Conservation (phyloP, 2,329 filamentous ascomycete species). For the Phyllosticta capitalensis region DNA sequence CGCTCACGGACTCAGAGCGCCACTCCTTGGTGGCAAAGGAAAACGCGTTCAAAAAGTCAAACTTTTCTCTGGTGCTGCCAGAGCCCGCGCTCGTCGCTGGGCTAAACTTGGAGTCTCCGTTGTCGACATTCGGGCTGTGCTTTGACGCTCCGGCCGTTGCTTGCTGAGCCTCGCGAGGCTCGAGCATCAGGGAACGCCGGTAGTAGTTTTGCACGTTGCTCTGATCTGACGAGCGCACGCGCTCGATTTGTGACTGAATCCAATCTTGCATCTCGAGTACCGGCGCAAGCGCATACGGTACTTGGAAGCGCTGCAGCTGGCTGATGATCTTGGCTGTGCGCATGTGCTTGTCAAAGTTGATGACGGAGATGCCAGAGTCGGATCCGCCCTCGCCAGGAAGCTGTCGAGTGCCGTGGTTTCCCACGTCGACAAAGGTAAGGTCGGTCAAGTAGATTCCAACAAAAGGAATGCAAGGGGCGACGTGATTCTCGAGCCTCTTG, state of each 20-base stretch:
- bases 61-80: slow-evolving; percentile 4
- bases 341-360: slow-evolving; percentile 97
- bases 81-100: neutral
- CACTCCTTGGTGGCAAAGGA: slow-evolving; percentile 4
- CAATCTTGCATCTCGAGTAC: slow-evolving; percentile 86
- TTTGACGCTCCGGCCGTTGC: slow-evolving; percentile 10
- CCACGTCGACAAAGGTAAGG: slow-evolving; percentile 89
- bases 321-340: slow-evolving; percentile 93
- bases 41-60: slow-evolving; percentile 10
- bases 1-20: neutral
- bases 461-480: slow-evolving; percentile 89
- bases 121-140: neutral
- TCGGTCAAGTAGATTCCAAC: slow-evolving; percentile 95
- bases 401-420: slow-evolving; percentile 77
- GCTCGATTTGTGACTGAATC: slow-evolving; percentile 72
- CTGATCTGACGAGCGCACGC: slow-evolving; percentile 58
- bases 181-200: slow-evolving; percentile 72
- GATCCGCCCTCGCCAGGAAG: slow-evolving; percentile 49
- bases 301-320: slow-evolving; percentile 91
- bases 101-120: neutral
- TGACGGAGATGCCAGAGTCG: slow-evolving; percentile 64
- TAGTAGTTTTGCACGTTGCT: slow-evolving; percentile 61
- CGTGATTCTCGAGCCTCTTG: slow-evolving; percentile 70
- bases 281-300: slow-evolving; percentile 75
- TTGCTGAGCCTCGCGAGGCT: slow-evolving; percentile 53